Evolutionary conservation across 163 green algal genomes (phyloP).

Genomic region (Prototheca cutis): DNA sequence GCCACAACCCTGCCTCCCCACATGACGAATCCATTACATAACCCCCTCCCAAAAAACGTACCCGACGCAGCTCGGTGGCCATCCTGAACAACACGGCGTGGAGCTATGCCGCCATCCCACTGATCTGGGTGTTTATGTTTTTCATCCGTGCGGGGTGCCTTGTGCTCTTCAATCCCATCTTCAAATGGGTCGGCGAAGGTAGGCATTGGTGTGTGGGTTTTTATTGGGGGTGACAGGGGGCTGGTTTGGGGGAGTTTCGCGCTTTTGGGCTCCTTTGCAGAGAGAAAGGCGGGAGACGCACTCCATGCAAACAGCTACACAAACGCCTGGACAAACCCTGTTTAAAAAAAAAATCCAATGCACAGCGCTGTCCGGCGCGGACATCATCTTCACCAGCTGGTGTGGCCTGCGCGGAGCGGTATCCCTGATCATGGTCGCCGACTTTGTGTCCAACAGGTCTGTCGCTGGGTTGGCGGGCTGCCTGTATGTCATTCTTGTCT

Average conservation of each 20-base stretch:
- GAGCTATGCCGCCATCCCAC: conserved; percentile 28
- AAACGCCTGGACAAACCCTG: no score
- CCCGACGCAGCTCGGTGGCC: conserved; percentile 3
- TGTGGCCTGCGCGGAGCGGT: conserved; percentile 62
- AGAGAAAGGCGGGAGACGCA: no score
- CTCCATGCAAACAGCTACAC: no score
- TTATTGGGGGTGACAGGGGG: no score
- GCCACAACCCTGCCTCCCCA: no score
- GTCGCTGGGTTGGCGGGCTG: background rate
- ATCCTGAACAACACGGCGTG: conserved; percentile 13
- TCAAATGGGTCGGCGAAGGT: conserved; percentile 10
- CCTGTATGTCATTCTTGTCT: no score
- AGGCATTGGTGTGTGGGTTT: no score
- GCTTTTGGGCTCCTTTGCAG: no score
- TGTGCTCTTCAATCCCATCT: conserved; percentile 27
- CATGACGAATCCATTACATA: no score
- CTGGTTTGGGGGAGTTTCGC: no score
- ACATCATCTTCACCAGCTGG: conserved; percentile 53
- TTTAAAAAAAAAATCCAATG: no score
- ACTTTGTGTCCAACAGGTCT: conserved; percentile 16
- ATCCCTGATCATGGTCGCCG: conserved; percentile 68
- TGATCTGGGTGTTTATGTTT: conserved; percentile 56
- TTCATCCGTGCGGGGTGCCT: conserved; percentile 39
- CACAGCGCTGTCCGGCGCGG: conserved; percentile 25
- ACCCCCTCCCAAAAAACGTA: no score